phyloP scores from a whole-genome alignment of 768 basidiomycete species.

The Suillus clintonianus region DNA sequence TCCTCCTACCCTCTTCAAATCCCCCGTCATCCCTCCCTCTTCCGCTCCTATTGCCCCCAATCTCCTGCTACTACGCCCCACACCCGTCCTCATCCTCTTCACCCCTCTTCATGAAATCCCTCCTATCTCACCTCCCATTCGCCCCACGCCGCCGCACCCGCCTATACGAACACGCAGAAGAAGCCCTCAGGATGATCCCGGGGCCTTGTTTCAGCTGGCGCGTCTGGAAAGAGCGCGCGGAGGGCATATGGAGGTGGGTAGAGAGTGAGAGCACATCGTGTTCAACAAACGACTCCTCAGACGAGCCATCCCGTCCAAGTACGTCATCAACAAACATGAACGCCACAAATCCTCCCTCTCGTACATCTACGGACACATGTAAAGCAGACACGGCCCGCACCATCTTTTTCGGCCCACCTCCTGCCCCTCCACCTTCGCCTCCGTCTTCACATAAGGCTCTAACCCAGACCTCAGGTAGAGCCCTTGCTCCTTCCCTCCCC shows the following conservation, averaged over 20 bases:
- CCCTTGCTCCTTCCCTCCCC: constrained; percentile 22
- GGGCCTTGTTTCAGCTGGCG: constrained; percentile 45
- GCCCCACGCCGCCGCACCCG: constrained; percentile 38
- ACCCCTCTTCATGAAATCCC: no score
- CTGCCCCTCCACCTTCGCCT: constrained; percentile 11
- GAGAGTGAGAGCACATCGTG: constrained; percentile 25
- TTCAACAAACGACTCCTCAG: background rate
- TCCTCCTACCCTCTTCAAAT: constrained; percentile 18
- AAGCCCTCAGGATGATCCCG: constrained; percentile 48
- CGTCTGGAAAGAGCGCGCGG: constrained; percentile 46
- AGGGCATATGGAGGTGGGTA: constrained; percentile 45
- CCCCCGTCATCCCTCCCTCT: constrained; percentile 16
- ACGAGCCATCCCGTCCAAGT: background rate
- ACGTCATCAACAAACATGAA: constrained; percentile 2
- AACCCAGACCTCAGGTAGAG: background rate
- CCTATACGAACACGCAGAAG: constrained; percentile 40
- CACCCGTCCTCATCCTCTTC: constrained; percentile 10
- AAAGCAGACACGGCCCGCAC: constrained; percentile 31
- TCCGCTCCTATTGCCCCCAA: constrained; percentile 22
- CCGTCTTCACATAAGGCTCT: constrained; percentile 9
- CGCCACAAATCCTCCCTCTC: background rate
- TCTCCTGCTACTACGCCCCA: constrained; percentile 18
- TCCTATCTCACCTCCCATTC: constrained; percentile 37
- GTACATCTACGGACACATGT: constrained; percentile 13
- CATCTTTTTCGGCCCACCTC: constrained; percentile 29